These are phyloP conservation scores for Dimocarpus longan DNA, from an alignment of 345 rosid genomes.

Conservation along the genomic window DNA sequence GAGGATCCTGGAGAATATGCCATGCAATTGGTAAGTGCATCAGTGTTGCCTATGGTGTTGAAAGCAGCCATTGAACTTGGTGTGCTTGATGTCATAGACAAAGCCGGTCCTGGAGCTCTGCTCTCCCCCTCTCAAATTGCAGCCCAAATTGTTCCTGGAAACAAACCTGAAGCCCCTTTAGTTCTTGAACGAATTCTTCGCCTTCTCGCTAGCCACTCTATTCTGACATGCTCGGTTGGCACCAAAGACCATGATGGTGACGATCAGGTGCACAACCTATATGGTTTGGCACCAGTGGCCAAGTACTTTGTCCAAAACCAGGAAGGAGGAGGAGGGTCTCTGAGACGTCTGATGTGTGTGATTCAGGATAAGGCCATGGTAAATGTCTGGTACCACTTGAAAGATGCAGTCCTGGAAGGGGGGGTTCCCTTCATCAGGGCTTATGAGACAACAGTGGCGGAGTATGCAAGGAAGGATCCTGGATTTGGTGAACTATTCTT, in stretches of 20 bases:
- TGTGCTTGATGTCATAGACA: conserved; percentile 35
- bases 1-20: conserved; percentile 27
- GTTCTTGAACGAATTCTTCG: conserved; percentile 41
- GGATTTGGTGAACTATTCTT: conserved; percentile 38
- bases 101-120: conserved; percentile 37
- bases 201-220: conserved; percentile 43
- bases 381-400: conserved; percentile 38
- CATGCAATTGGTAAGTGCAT: conserved; percentile 40
- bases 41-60: conserved; percentile 44
- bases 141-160: conserved; percentile 22
- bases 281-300: conserved; percentile 41
- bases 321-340: conserved; percentile 32
- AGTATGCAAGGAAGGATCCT: conserved; percentile 37
- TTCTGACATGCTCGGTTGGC: conserved; percentile 28
- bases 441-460: conserved; percentile 27
- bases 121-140: conserved; percentile 41
- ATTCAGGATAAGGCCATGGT: conserved; percentile 27
- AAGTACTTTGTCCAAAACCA: conserved; percentile 30
- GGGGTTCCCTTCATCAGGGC: conserved; percentile 48
- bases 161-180: conserved; percentile 24
- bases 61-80: conserved; percentile 41
- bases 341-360: conserved; percentile 21
- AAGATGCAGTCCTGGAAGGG: conserved; percentile 48
- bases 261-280: conserved; percentile 10
- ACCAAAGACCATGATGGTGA: background rate